Base-by-base conservation (phyloP, 768 basidiomycete species). In the Suillus fuscotomentosus region DNA sequence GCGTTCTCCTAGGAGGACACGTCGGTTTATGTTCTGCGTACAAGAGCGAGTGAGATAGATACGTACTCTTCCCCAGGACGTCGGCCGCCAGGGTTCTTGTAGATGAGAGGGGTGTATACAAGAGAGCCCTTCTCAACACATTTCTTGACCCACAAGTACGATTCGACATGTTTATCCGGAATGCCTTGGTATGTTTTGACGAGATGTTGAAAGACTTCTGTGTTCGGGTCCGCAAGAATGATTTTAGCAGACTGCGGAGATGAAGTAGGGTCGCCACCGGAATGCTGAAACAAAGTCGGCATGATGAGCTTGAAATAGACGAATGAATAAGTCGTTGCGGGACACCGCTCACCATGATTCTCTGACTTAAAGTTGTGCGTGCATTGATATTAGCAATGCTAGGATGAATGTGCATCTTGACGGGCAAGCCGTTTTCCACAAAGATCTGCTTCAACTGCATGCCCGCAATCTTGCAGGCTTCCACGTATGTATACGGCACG, bases 81-180 rank as follows among this genome's bases (percentile, higher is more conserved):
- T 63, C 92, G 81, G 5, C 92, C 92, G 15, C 92, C 92, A 9
- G 90, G 90, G 67, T 94, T 93, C 75, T 92, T 92, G 76, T 91
- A 92, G 1, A 92, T 86, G 42, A 91, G 77, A 0, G 90, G 91
- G 1, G 91, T 92, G 68, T 87, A 92, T 48, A 83, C 74, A 27
- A 91, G 78, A 8, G 81, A 70, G 2, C 88, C 85, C 65, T 82
- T 87, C 69, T 91, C 90, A 59, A 92, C 85, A 65, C 91, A 93
- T 70, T 89, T 90, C 77, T 91, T 91, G 59, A 94, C 88, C 92
- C 92, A 94, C 22, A 90, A 76, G 70, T 89, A 89, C 11, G 90
- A 90, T 68, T 94, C 92, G 55, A 94, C 86, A 66, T 88, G 89
- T 73, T 92, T 93, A 56, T 88, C 83, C 3, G 88, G 80, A 42